A percentile compares a stretch with the other conserved stretches of the same genome.
Evolutionary conservation across 2,329 filamentous ascomycete species (phyloP).

Genomic region (Aphanocladium album): DNA sequence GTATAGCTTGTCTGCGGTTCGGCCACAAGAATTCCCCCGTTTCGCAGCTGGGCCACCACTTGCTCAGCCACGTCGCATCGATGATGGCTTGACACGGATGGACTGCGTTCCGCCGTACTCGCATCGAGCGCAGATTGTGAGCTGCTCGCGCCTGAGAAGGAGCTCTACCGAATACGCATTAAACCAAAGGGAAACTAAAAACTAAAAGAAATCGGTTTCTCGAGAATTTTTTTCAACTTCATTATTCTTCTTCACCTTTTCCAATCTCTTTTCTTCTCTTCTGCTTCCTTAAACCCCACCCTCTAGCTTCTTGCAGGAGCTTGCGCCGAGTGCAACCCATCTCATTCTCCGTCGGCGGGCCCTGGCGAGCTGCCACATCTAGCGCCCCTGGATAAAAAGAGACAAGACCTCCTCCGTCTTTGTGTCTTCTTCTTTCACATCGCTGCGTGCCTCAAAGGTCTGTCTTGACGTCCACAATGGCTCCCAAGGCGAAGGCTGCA

Average conservation of each 20-base stretch:
- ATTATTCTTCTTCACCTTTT: no score
- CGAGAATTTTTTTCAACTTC: no score
- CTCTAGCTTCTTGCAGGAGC: background rate
- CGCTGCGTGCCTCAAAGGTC: background rate
- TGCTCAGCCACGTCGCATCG: conserved; percentile 2
- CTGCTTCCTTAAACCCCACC: background rate
- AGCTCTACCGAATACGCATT: no score
- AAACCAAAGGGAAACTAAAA: no score
- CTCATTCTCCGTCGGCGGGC: background rate
- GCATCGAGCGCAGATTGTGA: background rate
- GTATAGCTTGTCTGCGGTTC: background rate
- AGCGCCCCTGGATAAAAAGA: background rate
- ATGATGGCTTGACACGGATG: conserved; percentile 25
- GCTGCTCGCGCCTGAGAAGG: no score
- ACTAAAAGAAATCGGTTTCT: no score
- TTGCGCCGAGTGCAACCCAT: background rate
- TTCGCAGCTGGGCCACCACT: no score
- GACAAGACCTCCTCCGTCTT: background rate
- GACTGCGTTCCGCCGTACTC: conserved; percentile 17
- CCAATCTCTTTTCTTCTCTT: no score
- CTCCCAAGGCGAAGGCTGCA: conserved; percentile 24
- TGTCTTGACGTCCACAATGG: conserved; percentile 24
- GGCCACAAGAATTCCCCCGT: conserved; percentile 1
- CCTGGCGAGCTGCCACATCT: background rate
- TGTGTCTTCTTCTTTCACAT: background rate